Conservation (phyloP, 371 early-diverging fungal species). For the Cokeromyces recurvatus region DNA sequence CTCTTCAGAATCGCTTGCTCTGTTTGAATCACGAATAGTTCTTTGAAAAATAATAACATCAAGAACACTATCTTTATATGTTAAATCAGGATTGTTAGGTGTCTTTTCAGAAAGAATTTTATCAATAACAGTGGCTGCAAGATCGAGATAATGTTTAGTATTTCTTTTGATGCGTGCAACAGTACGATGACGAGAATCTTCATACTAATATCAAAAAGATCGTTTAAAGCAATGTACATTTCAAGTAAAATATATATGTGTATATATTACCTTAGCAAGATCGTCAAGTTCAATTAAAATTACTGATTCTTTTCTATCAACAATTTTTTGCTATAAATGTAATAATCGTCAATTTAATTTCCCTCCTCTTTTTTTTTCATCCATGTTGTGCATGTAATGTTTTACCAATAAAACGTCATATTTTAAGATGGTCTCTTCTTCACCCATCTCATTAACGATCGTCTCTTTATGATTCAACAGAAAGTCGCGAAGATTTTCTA, state of each 20-base stretch:
- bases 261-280: constrained; percentile 45
- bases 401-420: constrained; percentile 36
- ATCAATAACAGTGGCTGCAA: constrained; percentile 71
- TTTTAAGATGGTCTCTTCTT: constrained; percentile 20
- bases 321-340: constrained; percentile 50
- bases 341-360: neutral
- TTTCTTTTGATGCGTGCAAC: constrained; percentile 72
- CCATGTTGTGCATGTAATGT: too few relatives aligned
- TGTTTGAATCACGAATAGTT: constrained; percentile 63
- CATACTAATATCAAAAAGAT: too few relatives aligned
- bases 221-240: too few relatives aligned
- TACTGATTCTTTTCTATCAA: constrained; percentile 53
- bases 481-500: constrained; percentile 25
- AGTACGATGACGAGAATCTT: constrained; percentile 31
- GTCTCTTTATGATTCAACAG: constrained; percentile 23
- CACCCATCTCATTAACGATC: constrained; percentile 19
- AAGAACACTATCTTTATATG: constrained; percentile 74
- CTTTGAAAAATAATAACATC: constrained; percentile 90
- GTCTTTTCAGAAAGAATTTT: constrained; percentile 37
- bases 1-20: constrained; percentile 35
- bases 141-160: constrained; percentile 78
- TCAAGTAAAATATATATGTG: too few relatives aligned
- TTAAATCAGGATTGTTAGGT: constrained; percentile 63
- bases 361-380: neutral
- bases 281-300: constrained; percentile 60